A percentile compares a stretch with the other conserved stretches of the same genome.
phyloP scores from a whole-genome alignment of 75 land plant species.

The Ceratopteris richardii region DNA sequence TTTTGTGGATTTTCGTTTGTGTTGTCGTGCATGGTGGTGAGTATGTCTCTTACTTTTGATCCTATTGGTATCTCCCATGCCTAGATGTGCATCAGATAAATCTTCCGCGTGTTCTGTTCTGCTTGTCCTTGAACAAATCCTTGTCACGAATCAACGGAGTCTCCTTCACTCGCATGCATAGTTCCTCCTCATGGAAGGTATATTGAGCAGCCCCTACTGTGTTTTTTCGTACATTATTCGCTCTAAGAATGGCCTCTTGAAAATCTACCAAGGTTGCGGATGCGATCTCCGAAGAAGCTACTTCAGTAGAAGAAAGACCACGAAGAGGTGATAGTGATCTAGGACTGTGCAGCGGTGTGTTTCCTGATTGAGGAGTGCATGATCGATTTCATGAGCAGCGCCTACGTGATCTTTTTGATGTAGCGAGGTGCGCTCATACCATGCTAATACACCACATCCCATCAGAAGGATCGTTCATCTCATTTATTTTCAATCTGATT shows the following conservation, averaged over 20 bases:
- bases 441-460: too few species aligned
- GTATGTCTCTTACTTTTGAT: neutral
- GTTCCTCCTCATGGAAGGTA: neutral
- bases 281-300: neutral
- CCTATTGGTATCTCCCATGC: conserved; percentile 1
- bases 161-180: neutral
- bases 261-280: neutral
- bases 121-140: neutral
- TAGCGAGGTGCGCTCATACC: too few species aligned
- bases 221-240: neutral
- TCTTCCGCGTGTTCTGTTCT: neutral
- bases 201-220: neutral
- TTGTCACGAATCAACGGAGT: neutral
- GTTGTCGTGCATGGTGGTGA: neutral
- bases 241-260: conserved; percentile 1
- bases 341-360: neutral
- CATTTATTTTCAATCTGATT: too few species aligned
- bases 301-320: neutral
- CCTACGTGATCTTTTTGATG: too few species aligned
- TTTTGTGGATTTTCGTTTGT: neutral
- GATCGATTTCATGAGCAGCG: too few species aligned
- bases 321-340: neutral
- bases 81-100: neutral
- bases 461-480: too few species aligned
- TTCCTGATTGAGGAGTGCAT: neutral